Percentiles rank a stretch among this genome's conserved stretches.
phyloP scores from a whole-genome alignment of 768 basidiomycete species.

The Boletus pseudo-olivaceus region DNA sequence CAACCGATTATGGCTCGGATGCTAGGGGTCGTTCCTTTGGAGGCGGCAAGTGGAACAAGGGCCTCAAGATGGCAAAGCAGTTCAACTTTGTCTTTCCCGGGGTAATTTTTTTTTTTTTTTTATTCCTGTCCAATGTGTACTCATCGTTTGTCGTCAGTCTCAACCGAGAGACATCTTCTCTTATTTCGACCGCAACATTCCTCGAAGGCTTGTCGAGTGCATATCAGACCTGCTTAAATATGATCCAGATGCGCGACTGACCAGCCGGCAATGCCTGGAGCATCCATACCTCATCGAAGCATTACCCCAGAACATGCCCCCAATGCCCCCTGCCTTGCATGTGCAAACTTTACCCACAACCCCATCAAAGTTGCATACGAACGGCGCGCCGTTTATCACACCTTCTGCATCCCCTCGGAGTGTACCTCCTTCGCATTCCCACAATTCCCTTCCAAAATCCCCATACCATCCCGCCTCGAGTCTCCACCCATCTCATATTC shows the following conservation, averaged over 20 bases:
- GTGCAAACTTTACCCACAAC: conserved; percentile 37
- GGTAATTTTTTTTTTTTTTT: conserved; percentile 41
- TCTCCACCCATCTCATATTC: conserved; percentile 40
- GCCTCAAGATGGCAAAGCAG: conserved; percentile 81
- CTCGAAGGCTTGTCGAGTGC: conserved; percentile 81
- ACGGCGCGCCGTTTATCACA: conserved; percentile 36
- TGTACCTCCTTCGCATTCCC: conserved; percentile 49
- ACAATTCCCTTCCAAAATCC: conserved; percentile 38
- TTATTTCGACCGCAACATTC: conserved; percentile 76
- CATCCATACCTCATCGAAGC: conserved; percentile 89
- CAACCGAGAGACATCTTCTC: conserved; percentile 63
- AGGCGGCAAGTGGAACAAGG: conserved; percentile 84
- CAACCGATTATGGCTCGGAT: conserved; percentile 79
- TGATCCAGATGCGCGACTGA: conserved; percentile 84
- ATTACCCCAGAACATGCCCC: conserved; percentile 60
- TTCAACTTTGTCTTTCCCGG: conserved; percentile 89
- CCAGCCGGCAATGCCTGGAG: conserved; percentile 80
- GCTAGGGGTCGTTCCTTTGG: conserved; percentile 64
- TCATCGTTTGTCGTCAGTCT: conserved; percentile 39
- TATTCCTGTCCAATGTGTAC: neutral
- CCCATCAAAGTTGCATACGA: conserved; percentile 35
- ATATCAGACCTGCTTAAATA: conserved; percentile 90
- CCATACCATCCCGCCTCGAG: conserved; percentile 38
- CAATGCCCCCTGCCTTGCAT: conserved; percentile 53
- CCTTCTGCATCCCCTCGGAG: conserved; percentile 42